Evolutionary conservation across 768 basidiomycete species (phyloP).

Genomic region (Tricholoma bakamatsutake): DNA sequence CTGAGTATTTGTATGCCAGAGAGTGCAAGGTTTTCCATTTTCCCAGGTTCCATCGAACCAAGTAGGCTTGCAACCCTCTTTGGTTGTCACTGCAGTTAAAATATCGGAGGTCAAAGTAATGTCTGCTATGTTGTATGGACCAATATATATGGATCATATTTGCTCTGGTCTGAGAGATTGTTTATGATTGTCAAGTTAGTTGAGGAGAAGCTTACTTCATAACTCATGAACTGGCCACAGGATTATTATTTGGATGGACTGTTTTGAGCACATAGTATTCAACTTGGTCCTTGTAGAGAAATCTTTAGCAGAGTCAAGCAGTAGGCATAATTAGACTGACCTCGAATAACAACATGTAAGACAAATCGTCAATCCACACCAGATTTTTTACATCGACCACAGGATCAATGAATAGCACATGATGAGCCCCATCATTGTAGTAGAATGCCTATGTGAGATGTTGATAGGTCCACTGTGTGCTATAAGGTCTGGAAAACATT

Average conservation of each 20-base stretch:
- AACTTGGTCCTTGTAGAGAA: constrained; percentile 29
- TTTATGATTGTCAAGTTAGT: not conserved
- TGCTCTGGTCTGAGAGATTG: constrained; percentile 7
- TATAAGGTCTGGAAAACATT: too few species aligned
- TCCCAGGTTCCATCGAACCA: constrained; percentile 3
- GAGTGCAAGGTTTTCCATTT: constrained; percentile 4
- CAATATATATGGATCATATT: constrained; percentile 14
- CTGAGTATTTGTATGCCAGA: constrained; percentile 23
- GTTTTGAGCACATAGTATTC: constrained; percentile 30
- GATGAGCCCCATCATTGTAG: constrained; percentile 24
- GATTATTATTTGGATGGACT: constrained; percentile 32
- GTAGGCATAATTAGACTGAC: constrained; percentile 19
- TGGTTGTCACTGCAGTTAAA: constrained; percentile 10
- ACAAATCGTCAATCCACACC: constrained; percentile 33
- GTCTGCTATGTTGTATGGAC: constrained; percentile 14
- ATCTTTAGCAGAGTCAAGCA: not conserved
- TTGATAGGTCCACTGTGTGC: too few species aligned
- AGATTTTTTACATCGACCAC: constrained; percentile 24
- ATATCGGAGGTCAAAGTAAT: constrained; percentile 17
- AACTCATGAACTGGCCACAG: constrained; percentile 2
- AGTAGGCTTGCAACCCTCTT: constrained; percentile 9
- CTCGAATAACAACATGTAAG: constrained; percentile 34
- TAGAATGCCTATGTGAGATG: constrained; percentile 32
- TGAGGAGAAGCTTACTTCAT: constrained; percentile 5
- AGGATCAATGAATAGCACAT: constrained; percentile 21